Evolutionary conservation across 192 early-diverging fungal genomes (phyloP), one percentile per base, ranked within the genome.

Genomic region (Funneliformis mosseae): DNA sequence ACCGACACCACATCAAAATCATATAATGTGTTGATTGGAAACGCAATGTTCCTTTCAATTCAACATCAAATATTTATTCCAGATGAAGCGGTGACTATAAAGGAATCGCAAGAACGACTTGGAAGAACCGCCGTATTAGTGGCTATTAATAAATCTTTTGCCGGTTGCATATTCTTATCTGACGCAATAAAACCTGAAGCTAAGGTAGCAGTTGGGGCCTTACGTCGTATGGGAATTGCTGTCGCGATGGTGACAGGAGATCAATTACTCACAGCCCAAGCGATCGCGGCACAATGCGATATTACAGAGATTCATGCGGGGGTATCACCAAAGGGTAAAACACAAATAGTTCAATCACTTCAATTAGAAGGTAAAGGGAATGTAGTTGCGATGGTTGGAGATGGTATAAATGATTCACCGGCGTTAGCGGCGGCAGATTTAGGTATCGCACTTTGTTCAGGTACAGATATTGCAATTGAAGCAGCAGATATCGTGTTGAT

Each of bases 391-490:
- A 96, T 99, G 95, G 93, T 98, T 3, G 97, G 97, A 16, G 97
- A 99, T 82, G 97, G 97, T 48, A 92, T 97, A 82, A 99, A 99
- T 77, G 97, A 99, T 78, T 95, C 96, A 9, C 96, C 96, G 25
- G 94, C 95, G 10, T 84, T 99, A 72, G 97, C 95, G 0, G 89
- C 90, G 10, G 88, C 94, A 10, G 91, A 98, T 78, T 84, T 99
- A 16, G 97, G 97, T 1, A 94, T 99, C 80, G 95, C 96, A 0
- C 84, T 98, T 38, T 92, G 91, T 74, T 94, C 93, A 1, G 97
- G 96, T 6, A 96, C 97, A 0, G 97, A 99, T 84, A 95, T 99
- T 63, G 97, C 97, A 0, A 93, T 98, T 87, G 96, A 97, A 79
- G 96, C 97, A 5, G 97, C 97, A 0, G 88, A 91, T 63, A 92